phyloP scores from a whole-genome alignment of 768 basidiomycete genomes.

The Psilocybe subaeruginosa region DNA sequence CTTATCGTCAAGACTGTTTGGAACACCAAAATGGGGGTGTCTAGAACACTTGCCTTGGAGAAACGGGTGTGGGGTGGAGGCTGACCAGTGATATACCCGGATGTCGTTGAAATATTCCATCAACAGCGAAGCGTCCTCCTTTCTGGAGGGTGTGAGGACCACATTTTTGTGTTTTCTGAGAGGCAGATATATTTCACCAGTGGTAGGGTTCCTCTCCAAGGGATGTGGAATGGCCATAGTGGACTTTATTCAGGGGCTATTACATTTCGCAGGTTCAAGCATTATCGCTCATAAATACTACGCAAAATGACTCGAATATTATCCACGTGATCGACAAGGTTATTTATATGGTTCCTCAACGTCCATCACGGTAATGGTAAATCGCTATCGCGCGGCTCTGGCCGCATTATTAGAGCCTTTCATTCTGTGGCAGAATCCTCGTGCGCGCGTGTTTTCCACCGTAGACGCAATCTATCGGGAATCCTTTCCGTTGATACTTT shows the following conservation, averaged over 20 bases:
- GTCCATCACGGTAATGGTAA: too few relatives aligned
- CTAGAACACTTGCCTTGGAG: background rate
- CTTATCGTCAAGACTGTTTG: background rate
- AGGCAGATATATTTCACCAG: conserved; percentile 46
- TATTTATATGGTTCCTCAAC: too few relatives aligned
- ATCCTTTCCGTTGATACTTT: too few relatives aligned
- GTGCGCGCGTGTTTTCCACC: too few relatives aligned
- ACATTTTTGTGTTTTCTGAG: conserved; percentile 51
- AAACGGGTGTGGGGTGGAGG: conserved; percentile 56
- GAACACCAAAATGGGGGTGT: background rate
- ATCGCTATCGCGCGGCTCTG: too few relatives aligned
- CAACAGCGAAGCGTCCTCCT: conserved; percentile 39
- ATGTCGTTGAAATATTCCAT: conserved; percentile 49
- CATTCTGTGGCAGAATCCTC: too few relatives aligned
- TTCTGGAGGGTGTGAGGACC: conserved; percentile 60
- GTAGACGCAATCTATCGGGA: too few relatives aligned
- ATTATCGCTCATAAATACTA: too few relatives aligned
- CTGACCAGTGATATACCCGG: conserved; percentile 46
- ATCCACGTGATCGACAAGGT: too few relatives aligned
- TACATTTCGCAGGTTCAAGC: background rate
- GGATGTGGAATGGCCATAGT: background rate
- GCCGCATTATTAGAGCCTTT: too few relatives aligned
- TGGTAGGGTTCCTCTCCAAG: conserved; percentile 30
- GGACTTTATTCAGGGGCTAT: background rate
- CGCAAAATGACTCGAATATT: background rate